Evolutionary conservation across 2,329 filamentous ascomycete species (phyloP).

Genomic region (Xylaria hypoxylon): DNA sequence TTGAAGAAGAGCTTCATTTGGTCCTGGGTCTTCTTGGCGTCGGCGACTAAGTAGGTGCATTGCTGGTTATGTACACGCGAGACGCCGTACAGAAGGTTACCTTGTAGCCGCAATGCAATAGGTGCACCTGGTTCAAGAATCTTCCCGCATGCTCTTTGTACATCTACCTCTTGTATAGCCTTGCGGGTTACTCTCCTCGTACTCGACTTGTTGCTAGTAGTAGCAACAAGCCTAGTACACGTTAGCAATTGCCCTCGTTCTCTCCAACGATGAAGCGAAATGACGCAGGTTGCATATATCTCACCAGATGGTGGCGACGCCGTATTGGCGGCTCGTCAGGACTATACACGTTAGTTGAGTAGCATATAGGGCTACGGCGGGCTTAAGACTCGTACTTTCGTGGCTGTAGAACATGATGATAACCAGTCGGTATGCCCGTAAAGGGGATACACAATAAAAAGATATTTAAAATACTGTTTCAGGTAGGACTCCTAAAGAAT

Average conservation of each 20-base stretch:
- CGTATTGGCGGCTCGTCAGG: conserved; percentile 86
- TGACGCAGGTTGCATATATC: conserved; percentile 41
- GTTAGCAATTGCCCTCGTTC: neutral
- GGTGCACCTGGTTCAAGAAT: conserved; percentile 85
- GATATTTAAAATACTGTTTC: neutral
- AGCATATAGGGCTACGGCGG: neutral
- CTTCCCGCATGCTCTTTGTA: conserved; percentile 87
- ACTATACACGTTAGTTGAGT: conserved; percentile 59
- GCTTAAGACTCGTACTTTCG: conserved; percentile 72
- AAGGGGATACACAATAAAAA: neutral
- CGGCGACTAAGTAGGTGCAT: conserved; percentile 84
- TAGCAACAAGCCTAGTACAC: conserved; percentile 83
- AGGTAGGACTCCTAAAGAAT: neutral
- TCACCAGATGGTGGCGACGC: conserved; percentile 94
- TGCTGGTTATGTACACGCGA: conserved; percentile 89
- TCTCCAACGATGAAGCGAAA: neutral
- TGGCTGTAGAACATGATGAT: conserved; percentile 91
- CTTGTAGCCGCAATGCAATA: conserved; percentile 89
- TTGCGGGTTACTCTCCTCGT: conserved; percentile 83
- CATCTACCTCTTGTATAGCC: conserved; percentile 87
- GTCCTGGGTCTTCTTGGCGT: conserved; percentile 79
- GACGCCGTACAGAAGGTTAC: conserved; percentile 87
- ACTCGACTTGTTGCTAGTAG: conserved; percentile 78
- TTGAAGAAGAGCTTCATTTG: conserved; percentile 77
- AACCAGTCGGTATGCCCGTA: neutral